Evolutionary conservation across 2,329 filamentous ascomycete species (phyloP), one percentile per base, ranked within the genome.

Genomic region (Ascochyta fabae): DNA sequence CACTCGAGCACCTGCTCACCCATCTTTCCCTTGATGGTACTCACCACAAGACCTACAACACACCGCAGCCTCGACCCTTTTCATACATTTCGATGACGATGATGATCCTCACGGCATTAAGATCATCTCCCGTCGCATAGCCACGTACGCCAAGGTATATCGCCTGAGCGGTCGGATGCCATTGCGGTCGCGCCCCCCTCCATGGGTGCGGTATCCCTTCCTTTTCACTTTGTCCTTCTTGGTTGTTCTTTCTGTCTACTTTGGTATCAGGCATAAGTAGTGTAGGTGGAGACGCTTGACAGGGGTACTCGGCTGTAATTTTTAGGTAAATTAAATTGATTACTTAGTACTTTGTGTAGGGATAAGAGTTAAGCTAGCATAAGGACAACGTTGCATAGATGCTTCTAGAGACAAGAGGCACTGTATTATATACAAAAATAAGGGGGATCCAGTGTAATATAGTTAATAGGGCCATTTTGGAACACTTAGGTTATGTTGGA

Each of bases 141-240:
- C 26, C 35, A 52, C 42, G 26, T 33, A 16, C 33, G 27, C 26
- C 40, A 49, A 34, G 40, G 50, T 56, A 53, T 45, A 51, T 41
- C 36, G 34, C 44, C 39, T 38, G 56, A 47, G 44, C 35, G 58
- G 46, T 54, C 52, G 50, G 51, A 56, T 49, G 46, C 34, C 50
- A 62, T 26, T 47, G 42, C 46, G 55, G 53, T 51, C 54, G 44
- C 27, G 24, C 19, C 48, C 52, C n/a, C 52, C n/a, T 33, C 47
- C 48, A 63, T 66, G 61, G 58, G 29, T 65, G 66, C 61, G 59
- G 60, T 59, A 44, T 48, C 53, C 26, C 34, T 45, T 44, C 48
- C 49, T 56, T 49, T 34, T 44, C 36, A 43, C 44, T 34, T 44
- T 10, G 48, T 59, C 61, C n/a, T 50, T 47, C 27, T 56, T 45